Evolutionary conservation across 257 asterid genomes (phyloP), one percentile per base, ranked within the genome.

Genomic region (Nicotiana obtusifolia): DNA sequence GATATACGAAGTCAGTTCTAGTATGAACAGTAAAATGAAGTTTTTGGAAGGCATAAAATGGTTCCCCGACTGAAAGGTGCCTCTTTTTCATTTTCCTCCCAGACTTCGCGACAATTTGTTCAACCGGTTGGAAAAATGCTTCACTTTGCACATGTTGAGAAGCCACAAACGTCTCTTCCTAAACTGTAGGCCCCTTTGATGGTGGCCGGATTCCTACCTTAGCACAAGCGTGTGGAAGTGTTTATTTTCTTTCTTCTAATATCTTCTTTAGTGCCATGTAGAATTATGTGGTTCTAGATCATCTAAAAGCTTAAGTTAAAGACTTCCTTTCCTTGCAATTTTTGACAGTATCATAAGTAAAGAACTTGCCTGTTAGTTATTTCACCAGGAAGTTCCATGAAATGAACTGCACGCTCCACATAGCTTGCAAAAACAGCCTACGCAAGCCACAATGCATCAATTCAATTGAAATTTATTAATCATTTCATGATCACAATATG

Each of bases 371-470:
- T 96, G 90, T 93, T 96, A 28, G 93, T 93, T 67, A 96, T 90
- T 85, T 96, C 99, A 85, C 99, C 99, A 81, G 99, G 99, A 83
- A 96, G 97, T 83, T 93, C 99, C 99, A 94, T 96, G 87, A 96
- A 96, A 90, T 92, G 99, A 87, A 96, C 95, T 62, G 97, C 89
- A 71, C 98, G 98, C 52, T 92, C 98, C 81, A 90, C 92, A 57
- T 96, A 96, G 85, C 98, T 94, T 78, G 93, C 90, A 89, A 94
- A 96, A 80, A 94, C 93, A 76, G 98, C 91, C 99, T 96, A 94
- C 87, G 82, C 67, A 69, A 81, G 76, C 77, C 44, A 78, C 22
- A 77, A 68, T 28, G 52, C 71, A 56, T 54, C 71, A 49, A 57
- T 41, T 14, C 20, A 28, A 20, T 16, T 65, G 83, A 69, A 79